Evolutionary conservation across 352 stramenopile species (phyloP).

Genomic region (Plasmopara halstedii): DNA sequence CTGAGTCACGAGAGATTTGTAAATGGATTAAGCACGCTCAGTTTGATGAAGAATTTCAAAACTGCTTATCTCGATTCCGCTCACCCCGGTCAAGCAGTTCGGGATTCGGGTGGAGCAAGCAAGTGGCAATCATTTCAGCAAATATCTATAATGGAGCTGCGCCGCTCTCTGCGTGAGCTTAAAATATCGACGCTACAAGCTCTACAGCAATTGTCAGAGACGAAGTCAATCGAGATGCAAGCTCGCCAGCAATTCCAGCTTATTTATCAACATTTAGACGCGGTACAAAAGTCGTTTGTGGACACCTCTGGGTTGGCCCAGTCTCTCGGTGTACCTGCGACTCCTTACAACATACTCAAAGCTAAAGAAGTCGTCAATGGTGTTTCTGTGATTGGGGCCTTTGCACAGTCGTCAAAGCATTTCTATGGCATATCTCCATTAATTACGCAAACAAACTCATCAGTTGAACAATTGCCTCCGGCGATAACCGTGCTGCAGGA

Average conservation of each 20-base stretch:
- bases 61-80: constrained; percentile 17
- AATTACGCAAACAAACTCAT: constrained; percentile 7
- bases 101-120: constrained; percentile 23
- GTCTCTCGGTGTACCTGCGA: constrained; percentile 49
- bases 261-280: constrained; percentile 29
- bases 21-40: constrained; percentile 36
- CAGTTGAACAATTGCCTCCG: constrained; percentile 17
- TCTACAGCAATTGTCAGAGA: constrained; percentile 21
- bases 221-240: constrained; percentile 9
- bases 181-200: constrained; percentile 55
- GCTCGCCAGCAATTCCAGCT: constrained; percentile 19
- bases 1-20: constrained; percentile 70
- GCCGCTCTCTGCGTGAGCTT: constrained; percentile 53
- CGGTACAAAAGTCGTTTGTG: constrained; percentile 24
- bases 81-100: neutral
- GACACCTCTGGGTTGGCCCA: constrained; percentile 14
- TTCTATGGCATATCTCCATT: constrained; percentile 59
- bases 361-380: constrained; percentile 38
- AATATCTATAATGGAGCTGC: constrained; percentile 30
- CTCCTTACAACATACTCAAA: constrained; percentile 39
- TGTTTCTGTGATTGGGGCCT: constrained; percentile 41
- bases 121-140: constrained; percentile 57
- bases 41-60: constrained; percentile 41
- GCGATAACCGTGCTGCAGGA: constrained; percentile 19
- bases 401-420: constrained; percentile 47